Evolutionary conservation across 257 asterid species (phyloP), one percentile per base, ranked within the genome.

Genomic region (Lycium ferocissimum): DNA sequence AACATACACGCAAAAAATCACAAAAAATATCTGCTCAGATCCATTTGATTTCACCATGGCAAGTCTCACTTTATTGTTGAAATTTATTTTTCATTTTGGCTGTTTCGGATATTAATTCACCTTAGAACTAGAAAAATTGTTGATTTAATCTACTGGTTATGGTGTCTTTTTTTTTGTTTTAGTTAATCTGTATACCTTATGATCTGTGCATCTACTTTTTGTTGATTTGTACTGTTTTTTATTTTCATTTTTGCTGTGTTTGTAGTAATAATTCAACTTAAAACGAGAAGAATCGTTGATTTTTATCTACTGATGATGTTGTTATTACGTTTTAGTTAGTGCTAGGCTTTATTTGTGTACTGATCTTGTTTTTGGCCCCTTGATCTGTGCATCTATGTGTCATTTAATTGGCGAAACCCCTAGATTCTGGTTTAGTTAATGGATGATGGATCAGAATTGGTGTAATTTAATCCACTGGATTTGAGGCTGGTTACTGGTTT

Each of bases 321-420:
- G 49, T 67, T n/a, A 12, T 45, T 37, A 35, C 1, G 49, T 5
- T 65, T 65, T 22, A 26, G 71, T 12, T 66, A 33, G n/a, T 66
- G 37, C n/a, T 2, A 3, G 14, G 49, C 18, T 14, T 67, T 35
- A 7, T 73, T 73, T 11, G 38, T 73, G 61, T 3, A 6, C 61
- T 20, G 81, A 75, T 75, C 61, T 26, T 33, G 51, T 40, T 3
- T 51, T 26, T 22, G 62, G 14, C 8, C 6, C 13, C 7, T 76
- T 76, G 65, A 76, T 76, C 82, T 26, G 82, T 51, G 63, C 15
- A 76, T 76, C 12, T 49, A 33, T 76, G 81, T 76, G n/a, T n/a
- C n/a, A 5, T 76, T 26, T 51, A 22, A 2, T 20, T 51, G 81
- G 45, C 1, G 62, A 35, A 76, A 51, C 22, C 81, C 81, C 45